phyloP scores from a whole-genome alignment of 148 eudicot species.

The Rhododendron vialii region DNA sequence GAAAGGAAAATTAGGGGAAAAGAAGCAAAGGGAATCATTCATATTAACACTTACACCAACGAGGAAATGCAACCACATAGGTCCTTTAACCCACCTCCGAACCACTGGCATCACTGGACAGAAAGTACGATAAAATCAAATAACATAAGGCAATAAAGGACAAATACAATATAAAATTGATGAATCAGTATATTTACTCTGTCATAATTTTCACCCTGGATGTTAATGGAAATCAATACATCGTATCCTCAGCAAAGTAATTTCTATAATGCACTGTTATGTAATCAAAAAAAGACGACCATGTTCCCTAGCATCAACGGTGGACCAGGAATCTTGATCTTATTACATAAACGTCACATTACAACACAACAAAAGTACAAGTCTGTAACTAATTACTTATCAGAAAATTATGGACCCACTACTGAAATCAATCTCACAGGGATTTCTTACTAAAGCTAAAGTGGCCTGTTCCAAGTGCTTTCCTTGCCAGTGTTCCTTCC shows the following conservation, averaged over 20 bases:
- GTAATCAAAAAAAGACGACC: neutral
- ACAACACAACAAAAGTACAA: neutral
- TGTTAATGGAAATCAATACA: neutral
- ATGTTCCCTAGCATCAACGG: neutral
- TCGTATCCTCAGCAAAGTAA: neutral
- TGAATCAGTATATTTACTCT: neutral
- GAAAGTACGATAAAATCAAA: neutral
- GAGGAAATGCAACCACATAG: constrained; percentile 95
- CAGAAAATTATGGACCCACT: neutral
- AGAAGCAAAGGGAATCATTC: neutral
- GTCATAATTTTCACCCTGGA: neutral
- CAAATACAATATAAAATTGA: neutral
- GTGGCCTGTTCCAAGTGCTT: neutral
- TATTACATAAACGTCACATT: neutral
- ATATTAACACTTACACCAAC: constrained; percentile 61
- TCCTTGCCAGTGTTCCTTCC: neutral
- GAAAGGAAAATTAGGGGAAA: neutral
- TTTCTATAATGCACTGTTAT: neutral
- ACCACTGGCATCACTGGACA: constrained; percentile 83
- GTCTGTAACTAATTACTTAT: neutral
- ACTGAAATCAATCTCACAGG: neutral
- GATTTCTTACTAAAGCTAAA: neutral
- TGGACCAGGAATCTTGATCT: neutral
- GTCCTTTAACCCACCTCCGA: constrained; percentile 67
- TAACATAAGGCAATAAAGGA: neutral